Percentiles rank a stretch among this genome's conserved stretches.
Conservation (phyloP, 352 stramenopile species). For the Phytophthora sojae region DNA sequence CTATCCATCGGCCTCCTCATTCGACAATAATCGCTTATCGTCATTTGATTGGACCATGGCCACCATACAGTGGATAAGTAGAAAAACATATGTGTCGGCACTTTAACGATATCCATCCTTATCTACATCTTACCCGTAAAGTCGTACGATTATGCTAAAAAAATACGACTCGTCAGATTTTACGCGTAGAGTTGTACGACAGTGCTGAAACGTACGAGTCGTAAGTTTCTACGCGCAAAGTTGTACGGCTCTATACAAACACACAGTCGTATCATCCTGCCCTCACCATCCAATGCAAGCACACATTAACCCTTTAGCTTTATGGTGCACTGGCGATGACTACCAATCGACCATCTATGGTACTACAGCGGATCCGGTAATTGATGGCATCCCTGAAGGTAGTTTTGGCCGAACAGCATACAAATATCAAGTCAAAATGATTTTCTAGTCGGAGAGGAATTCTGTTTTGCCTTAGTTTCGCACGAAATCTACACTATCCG, state of each 20-base stretch:
- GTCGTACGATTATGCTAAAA: not conserved
- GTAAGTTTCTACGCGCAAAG: not conserved
- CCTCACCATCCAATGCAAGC: not conserved
- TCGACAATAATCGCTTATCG: not conserved
- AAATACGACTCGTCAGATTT: not conserved
- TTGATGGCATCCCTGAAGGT: too few relatives aligned
- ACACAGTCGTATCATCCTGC: not conserved
- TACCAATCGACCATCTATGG: too few relatives aligned
- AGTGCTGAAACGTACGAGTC: not conserved
- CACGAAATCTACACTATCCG: too few relatives aligned
- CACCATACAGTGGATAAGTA: not conserved
- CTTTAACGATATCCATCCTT: not conserved
- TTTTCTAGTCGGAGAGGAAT: too few relatives aligned
- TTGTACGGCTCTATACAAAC: not conserved
- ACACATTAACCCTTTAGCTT: too few relatives aligned
- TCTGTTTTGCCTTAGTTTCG: too few relatives aligned
- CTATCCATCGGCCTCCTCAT: too few relatives aligned
- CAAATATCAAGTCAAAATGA: too few relatives aligned
- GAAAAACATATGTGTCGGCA: not conserved
- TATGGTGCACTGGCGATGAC: too few relatives aligned
- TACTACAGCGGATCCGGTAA: too few relatives aligned
- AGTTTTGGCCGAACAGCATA: too few relatives aligned
- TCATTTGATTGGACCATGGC: not conserved
- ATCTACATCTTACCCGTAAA: not conserved
- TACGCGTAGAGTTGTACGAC: not conserved